phyloP scores from a whole-genome alignment of 202 grass and related monocot genomes.

The Hordeum pubiflorum region DNA sequence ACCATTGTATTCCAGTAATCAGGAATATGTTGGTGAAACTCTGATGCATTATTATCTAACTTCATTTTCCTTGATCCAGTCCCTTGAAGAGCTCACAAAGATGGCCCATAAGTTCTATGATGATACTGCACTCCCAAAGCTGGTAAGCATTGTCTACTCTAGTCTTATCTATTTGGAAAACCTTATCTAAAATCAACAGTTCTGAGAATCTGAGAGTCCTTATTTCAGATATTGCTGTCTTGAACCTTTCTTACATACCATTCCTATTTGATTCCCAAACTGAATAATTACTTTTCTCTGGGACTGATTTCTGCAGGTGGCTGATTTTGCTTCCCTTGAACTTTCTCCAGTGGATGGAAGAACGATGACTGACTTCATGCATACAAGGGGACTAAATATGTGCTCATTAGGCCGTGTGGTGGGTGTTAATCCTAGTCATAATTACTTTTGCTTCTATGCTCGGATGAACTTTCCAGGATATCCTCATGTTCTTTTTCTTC shows the following conservation, averaged over 20 bases:
- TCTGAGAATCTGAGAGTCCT: not conserved
- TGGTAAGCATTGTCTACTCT: constrained; percentile 44
- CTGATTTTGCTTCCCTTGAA: constrained; percentile 99
- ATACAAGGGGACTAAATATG: constrained; percentile 91
- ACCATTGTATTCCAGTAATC: too few relatives aligned
- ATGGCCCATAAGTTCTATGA: constrained; percentile 89
- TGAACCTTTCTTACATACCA: constrained; percentile 21
- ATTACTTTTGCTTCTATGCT: constrained; percentile 13
- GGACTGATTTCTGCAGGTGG: constrained; percentile 49
- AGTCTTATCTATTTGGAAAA: not conserved
- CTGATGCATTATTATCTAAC: constrained; percentile 14
- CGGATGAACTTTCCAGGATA: not conserved
- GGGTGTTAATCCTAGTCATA: constrained; percentile 26
- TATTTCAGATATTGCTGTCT: not conserved
- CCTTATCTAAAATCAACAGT: not conserved
- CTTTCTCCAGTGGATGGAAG: constrained; percentile 98
- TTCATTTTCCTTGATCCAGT: constrained; percentile 47
- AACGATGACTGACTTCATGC: constrained; percentile 99
- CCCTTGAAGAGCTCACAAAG: constrained; percentile 71
- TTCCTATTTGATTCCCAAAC: constrained; percentile 21
- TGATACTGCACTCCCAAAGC: constrained; percentile 91
- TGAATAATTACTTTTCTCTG: constrained; percentile 23
- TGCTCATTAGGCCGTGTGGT: constrained; percentile 86
- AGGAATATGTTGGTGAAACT: not conserved
- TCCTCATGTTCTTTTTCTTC: constrained; percentile 24